Base-by-base conservation (phyloP, 768 basidiomycete species). In the Hydnomerulius pinastri region DNA sequence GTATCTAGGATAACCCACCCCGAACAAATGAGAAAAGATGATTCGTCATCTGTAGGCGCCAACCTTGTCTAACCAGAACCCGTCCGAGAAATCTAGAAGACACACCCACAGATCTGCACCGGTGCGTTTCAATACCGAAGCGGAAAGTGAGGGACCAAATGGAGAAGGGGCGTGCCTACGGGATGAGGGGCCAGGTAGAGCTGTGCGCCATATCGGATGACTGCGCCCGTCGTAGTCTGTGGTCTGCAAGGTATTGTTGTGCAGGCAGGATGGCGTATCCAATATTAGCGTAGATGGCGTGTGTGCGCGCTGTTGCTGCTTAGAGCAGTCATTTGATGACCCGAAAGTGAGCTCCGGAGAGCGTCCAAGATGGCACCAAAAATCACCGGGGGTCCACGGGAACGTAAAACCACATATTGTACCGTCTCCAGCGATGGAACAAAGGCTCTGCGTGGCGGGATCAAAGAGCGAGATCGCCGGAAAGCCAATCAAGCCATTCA, bases 31-130 rank as follows among this genome's bases (percentile, higher is more conserved):
- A 30, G 47, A 38, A 37, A 20, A 36, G 20, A 33, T 15, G 39
- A 29, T 30, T 21, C 32, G 15, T 29, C 29, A 39, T 35, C 33
- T 52, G 63, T 58, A 45, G 59, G 56, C 30, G 44, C 43, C 48
- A 27, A 23, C 9, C 30, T 6, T 39, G 20, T 51, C 42, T 25
- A 23, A 18, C 32, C 8, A 6, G 30, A 48, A 40, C 24, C 20
- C 12, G 32, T 43, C 45, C 36, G 11, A 24, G 41, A 38, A 53
- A 54, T 40, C 47, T 30, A 49, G 48, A 53, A 50, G 24, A 41
- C 38, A 44, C 46, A 61, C 63, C 8, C 29, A 48, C 29, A 51
- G 37, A 52, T 47, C 38, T 32, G 29, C 25, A 41, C 46, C 20
- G 40, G 20, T 7, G 23, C 32, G 23, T 24, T 17, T 33, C 18